phyloP scores from a whole-genome alignment of 2,329 filamentous ascomycete genomes.

The Sclerotinia subarctica region DNA sequence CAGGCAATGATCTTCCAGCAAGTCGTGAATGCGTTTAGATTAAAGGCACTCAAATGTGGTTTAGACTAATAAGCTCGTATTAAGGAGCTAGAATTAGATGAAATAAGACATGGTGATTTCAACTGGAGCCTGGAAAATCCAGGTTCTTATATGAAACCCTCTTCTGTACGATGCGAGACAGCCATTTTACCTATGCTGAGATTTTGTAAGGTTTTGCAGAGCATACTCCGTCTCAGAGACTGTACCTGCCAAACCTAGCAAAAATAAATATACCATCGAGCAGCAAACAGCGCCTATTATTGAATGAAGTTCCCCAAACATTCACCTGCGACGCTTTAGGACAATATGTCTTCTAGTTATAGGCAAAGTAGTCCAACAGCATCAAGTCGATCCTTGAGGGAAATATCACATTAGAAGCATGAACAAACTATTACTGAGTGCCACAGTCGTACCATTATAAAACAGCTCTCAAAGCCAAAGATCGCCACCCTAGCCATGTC shows the following conservation, averaged over 20 bases:
- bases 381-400: background rate
- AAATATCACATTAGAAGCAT: background rate
- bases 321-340: background rate
- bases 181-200: no score
- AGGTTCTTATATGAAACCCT: no score
- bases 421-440: background rate
- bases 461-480: constrained; percentile 1
- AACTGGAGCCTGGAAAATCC: no score
- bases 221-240: background rate
- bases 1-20: background rate
- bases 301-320: background rate
- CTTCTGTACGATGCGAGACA: no score
- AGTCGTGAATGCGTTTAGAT: background rate
- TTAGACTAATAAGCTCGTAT: no score
- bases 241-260: background rate
- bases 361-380: no score
- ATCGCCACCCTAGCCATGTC: background rate
- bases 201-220: background rate
- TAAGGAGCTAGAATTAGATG: no score
- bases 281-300: background rate
- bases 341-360: no score
- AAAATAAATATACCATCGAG: background rate
- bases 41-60: no score
- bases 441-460: constrained; percentile 7
- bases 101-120: no score